These are phyloP conservation scores for Leccinum olivaceopallidum DNA, from an alignment of 768 basidiomycete species.

Conservation along the genomic window DNA sequence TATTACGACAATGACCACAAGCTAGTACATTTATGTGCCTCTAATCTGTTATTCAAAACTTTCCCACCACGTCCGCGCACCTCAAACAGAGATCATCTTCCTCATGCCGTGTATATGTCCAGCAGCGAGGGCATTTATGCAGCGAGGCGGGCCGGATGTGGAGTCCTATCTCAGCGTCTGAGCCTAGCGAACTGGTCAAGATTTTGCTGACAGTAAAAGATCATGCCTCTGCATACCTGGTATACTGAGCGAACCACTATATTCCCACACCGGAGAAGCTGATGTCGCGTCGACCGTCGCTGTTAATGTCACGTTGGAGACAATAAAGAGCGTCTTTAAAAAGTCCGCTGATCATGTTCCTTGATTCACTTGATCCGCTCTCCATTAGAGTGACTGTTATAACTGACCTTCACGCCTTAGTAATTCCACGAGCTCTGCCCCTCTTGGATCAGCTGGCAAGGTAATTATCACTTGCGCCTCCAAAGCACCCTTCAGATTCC, in stretches of 20 bases:
- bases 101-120: conserved; percentile 65
- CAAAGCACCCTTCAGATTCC: conserved; percentile 71
- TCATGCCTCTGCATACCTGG: conserved; percentile 42
- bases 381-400: neutral
- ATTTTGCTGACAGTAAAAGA: neutral
- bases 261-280: conserved; percentile 49
- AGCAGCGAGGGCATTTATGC: conserved; percentile 89
- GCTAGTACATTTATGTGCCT: neutral
- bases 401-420: conserved; percentile 45
- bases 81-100: conserved; percentile 62
- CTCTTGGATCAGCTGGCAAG: conserved; percentile 40
- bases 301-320: conserved; percentile 64
- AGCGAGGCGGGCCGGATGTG: conserved; percentile 59
- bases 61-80: conserved; percentile 42
- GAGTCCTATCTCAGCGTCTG: conserved; percentile 38
- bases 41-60: conserved; percentile 6
- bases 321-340: conserved; percentile 77
- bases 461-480: conserved; percentile 75
- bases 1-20: neutral
- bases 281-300: conserved; percentile 45
- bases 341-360: conserved; percentile 48
- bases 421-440: conserved; percentile 35
- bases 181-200: conserved; percentile 6
- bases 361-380: neutral
- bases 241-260: conserved; percentile 42